Conservation (phyloP, 257 asterid species). For the Plantago ovata region DNA sequence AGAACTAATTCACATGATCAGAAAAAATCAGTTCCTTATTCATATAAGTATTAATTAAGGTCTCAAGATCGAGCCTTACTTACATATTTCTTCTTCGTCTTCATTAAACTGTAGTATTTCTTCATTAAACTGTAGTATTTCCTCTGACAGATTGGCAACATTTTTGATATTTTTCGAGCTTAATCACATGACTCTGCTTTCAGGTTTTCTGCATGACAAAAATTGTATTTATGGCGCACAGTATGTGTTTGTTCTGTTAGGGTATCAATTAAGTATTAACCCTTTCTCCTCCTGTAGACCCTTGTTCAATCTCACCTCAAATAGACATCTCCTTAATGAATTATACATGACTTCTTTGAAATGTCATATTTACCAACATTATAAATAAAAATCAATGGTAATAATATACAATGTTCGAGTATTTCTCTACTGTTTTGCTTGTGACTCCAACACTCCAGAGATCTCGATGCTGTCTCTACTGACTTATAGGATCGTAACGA, state of each 20-base stretch:
- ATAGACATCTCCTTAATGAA: no score
- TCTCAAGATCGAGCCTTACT: no score
- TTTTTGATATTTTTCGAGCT: neutral
- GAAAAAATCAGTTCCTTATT: no score
- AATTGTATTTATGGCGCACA: constrained; percentile 2
- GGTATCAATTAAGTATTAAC: no score
- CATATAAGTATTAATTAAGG: no score
- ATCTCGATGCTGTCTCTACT: neutral
- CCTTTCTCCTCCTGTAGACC: neutral
- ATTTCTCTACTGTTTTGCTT: neutral
- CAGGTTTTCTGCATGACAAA: neutral
- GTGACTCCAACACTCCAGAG: constrained; percentile 2
- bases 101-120: neutral
- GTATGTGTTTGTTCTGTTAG: constrained; percentile 2
- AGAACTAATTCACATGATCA: neutral
- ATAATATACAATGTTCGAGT: neutral
- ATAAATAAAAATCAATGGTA: neutral
- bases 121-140: neutral
- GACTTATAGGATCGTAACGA: neutral
- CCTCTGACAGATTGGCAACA: neutral
- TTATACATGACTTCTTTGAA: no score
- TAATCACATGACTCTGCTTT: neutral
- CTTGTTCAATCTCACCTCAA: no score
- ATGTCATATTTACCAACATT: neutral
- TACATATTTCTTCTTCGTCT: no score